A percentile compares a stretch with the other conserved stretches of the same genome.
These are phyloP conservation scores for Trametes pubescens DNA, from an alignment of 1,284 basidiomycete genomes.

Conservation along the genomic window DNA sequence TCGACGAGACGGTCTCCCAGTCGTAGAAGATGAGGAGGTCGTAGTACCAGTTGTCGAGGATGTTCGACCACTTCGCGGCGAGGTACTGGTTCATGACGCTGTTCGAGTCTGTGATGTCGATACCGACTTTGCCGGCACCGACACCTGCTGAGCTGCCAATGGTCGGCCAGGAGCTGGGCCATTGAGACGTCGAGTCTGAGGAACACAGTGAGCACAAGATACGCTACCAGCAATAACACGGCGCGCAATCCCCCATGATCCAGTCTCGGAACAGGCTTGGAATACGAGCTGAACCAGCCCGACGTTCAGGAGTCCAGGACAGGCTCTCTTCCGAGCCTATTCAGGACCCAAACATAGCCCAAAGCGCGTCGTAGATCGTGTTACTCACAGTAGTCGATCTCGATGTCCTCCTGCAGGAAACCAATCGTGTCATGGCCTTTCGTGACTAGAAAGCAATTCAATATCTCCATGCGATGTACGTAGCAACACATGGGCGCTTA, in stretches of 20 bases:
- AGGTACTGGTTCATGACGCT: conserved; percentile 28
- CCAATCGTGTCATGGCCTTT: conserved; percentile 17
- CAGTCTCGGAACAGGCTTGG: no score
- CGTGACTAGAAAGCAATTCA: conserved; percentile 12
- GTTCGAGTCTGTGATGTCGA: conserved; percentile 29
- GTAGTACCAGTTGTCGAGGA: conserved; percentile 31
- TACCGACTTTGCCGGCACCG: conserved; percentile 20
- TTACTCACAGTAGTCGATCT: conserved; percentile 26
- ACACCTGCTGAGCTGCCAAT: conserved; percentile 16
- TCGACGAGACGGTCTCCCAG: conserved; percentile 19
- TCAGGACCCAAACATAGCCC: neutral
- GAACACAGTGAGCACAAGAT: neutral
- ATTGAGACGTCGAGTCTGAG: conserved; percentile 10
- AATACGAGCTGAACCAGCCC: no score
- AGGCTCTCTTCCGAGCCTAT: no score
- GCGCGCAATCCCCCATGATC: no score
- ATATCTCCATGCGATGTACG: neutral
- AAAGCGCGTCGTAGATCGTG: no score
- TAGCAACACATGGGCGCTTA: neutral
- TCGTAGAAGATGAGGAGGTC: conserved; percentile 29
- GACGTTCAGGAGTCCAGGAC: no score
- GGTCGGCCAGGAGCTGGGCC: conserved; percentile 24
- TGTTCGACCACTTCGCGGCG: conserved; percentile 23
- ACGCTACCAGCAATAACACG: no score
- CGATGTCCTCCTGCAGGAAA: conserved; percentile 25